Conservation (phyloP, 78 protist genomes). For the Mastigamoeba balamuthi region DNA sequence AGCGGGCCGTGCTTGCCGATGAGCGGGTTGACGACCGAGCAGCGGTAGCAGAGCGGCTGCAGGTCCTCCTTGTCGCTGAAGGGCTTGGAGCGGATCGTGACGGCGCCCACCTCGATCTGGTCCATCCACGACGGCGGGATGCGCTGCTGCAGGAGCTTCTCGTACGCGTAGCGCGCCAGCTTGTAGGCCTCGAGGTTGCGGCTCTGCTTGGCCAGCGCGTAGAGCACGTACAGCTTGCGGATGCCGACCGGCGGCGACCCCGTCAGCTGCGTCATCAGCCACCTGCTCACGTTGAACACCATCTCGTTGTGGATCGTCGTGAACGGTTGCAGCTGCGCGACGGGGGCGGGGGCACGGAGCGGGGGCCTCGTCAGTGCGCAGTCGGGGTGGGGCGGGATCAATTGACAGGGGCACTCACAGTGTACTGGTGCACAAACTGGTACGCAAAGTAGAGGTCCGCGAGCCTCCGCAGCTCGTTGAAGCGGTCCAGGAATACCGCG, state of each 20-base stretch:
- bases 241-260: constrained; percentile 26
- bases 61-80: constrained; percentile 35
- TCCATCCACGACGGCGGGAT: constrained; percentile 13
- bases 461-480: neutral
- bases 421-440: constrained; percentile 12
- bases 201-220: constrained; percentile 28
- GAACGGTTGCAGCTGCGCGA: constrained; percentile 32
- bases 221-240: neutral
- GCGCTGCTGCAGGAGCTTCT: neutral
- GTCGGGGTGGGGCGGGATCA: no score
- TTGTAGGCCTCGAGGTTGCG: constrained; percentile 9
- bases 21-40: constrained; percentile 20
- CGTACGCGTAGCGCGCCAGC: constrained; percentile 14
- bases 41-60: constrained; percentile 32
- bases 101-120: constrained; percentile 5
- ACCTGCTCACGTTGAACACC: constrained; percentile 25
- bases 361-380: neutral
- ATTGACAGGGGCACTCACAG: neutral
- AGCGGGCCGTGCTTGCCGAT: neutral
- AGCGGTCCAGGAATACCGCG: neutral
- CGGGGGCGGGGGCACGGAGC: neutral
- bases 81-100: constrained; percentile 28
- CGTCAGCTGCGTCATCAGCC: neutral
- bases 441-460: constrained; percentile 51
- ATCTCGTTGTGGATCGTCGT: neutral